Conservation (phyloP, 2,329 filamentous ascomycete genomes). For the Colletotrichum truncatum region DNA sequence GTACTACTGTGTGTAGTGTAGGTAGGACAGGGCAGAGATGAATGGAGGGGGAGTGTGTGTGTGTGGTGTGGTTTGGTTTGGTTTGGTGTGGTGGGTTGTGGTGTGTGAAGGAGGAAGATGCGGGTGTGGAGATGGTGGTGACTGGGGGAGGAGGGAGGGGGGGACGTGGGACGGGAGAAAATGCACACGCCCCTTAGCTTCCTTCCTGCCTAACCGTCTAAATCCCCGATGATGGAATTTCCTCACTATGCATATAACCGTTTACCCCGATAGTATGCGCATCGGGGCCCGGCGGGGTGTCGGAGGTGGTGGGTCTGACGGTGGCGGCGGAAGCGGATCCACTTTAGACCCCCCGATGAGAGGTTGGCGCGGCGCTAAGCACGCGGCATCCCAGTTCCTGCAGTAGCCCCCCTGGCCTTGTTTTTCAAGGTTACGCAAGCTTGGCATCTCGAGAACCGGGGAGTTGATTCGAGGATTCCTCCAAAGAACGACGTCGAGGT, state of each 20-base stretch:
- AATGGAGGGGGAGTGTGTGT: constrained; percentile 5
- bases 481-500: neutral
- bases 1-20: too few relatives aligned
- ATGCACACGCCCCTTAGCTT: constrained; percentile 8
- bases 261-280: neutral
- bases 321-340: constrained; percentile 19
- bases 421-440: constrained; percentile 23
- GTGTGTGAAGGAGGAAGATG: too few relatives aligned
- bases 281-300: neutral
- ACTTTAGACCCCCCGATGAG: neutral
- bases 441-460: constrained; percentile 16
- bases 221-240: neutral
- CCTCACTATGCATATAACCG: neutral
- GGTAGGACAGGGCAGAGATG: too few relatives aligned
- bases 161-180: neutral
- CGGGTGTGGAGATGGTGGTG: constrained; percentile 6
- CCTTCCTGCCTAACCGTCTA: neutral
- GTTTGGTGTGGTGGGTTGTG: too few relatives aligned
- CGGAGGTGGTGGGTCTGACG: neutral
- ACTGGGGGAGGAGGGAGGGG: neutral
- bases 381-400: constrained; percentile 30
- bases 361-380: constrained; percentile 12
- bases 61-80: neutral
- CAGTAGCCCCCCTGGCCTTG: constrained; percentile 20
- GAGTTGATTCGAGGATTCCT: neutral